Evolutionary conservation across 352 stramenopile species (phyloP).

Genomic region (Globisporangium polare): DNA sequence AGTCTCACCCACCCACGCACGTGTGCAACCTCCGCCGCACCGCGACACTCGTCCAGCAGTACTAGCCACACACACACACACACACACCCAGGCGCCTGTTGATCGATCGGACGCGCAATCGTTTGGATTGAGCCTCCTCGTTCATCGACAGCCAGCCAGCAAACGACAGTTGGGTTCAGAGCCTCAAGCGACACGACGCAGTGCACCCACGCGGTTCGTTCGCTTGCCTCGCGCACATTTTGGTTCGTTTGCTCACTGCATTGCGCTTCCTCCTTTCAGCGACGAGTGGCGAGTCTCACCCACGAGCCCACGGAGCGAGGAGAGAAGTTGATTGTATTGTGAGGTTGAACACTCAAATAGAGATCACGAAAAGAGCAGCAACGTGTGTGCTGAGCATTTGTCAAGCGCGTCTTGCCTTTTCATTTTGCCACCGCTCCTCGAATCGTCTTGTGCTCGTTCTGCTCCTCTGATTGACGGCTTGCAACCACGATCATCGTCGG

Average conservation of each 20-base stretch:
- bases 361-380: conserved; percentile 17
- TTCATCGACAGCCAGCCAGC: background rate
- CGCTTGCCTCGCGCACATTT: background rate
- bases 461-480: conserved; percentile 9
- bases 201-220: background rate
- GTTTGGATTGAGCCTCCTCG: conserved; percentile 6
- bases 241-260: conserved; percentile 4
- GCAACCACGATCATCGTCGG: conserved; percentile 1
- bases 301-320: conserved; percentile 5
- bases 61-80: background rate
- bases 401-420: conserved; percentile 17
- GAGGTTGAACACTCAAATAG: conserved; percentile 21
- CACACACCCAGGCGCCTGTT: background rate
- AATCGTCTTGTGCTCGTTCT: conserved; percentile 10
- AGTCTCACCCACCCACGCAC: background rate
- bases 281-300: background rate
- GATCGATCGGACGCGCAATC: background rate
- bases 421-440: conserved; percentile 10
- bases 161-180: conserved; percentile 15
- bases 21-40: conserved; percentile 1
- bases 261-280: conserved; percentile 6
- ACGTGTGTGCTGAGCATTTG: conserved; percentile 18
- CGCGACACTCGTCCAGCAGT: background rate
- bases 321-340: conserved; percentile 14
- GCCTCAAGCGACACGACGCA: conserved; percentile 5